Evolutionary conservation across 2,329 filamentous ascomycete genomes (phyloP), one percentile per base, ranked within the genome.

Genomic region (Xylariales sp.): DNA sequence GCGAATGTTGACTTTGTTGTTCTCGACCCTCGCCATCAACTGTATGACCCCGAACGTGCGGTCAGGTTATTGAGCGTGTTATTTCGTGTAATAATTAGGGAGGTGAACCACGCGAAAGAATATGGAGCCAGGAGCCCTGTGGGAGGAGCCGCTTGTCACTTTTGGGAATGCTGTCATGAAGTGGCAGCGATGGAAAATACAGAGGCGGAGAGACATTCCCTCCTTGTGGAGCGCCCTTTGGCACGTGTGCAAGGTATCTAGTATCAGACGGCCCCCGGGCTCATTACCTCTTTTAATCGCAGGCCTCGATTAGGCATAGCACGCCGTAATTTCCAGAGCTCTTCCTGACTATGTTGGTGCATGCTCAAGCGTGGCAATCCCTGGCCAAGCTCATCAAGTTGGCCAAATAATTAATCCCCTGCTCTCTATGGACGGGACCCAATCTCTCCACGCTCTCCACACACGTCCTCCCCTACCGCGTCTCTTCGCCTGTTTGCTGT

Each of bases 321-420:
- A 15, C 20, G 6, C 21, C 25, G 19, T 19, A 39, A 33, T 27
- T 32, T 28, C 29, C 29, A 39, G 20, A 33, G 37, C 37, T 39
- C 37, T 39, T 33, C 37, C 37, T 30, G 33, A 30, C 29, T 17
- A 27, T 30, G 33, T 33, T 33, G 30, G 37, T 18, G 33, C 33
- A 37, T 12, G 19, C 10, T 17, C 14, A 32, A 25, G 37, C 37
- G 37, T 33, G 37, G 37, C 37, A 39, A 28, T 18, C 37, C 37
- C 37, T 18, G 19, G 37, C 27, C 27, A n/a, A 37, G 25, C 23
- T 37, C 34, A 37, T 37, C 34, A 16, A 28, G 16, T 19, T 33
- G 27, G 28, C 16, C 36, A 19, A 16, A 15, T 30, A 29, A 15
- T 31, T 19, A 19, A 38, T 32, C n/a, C n/a, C n/a, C 36, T 38